phyloP scores from a whole-genome alignment of 2,329 filamentous ascomycete genomes.

The Rugonectria rugulosa region DNA sequence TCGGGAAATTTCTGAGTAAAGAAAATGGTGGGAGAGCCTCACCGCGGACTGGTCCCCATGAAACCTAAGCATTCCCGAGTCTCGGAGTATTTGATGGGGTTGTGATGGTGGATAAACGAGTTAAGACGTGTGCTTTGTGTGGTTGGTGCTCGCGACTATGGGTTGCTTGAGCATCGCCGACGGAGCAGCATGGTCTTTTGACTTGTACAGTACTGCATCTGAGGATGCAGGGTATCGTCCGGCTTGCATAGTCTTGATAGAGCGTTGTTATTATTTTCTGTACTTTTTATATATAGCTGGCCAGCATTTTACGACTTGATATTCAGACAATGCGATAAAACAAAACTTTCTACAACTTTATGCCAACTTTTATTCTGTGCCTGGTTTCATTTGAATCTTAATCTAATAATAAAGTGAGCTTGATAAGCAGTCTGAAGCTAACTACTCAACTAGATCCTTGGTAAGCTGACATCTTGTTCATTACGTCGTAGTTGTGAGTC shows the following conservation, averaged over 20 bases:
- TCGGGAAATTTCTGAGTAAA: conserved; percentile 37
- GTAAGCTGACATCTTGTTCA: neutral
- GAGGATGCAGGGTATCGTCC: conserved; percentile 18
- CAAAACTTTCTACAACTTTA: too few relatives aligned
- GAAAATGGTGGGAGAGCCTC: conserved; percentile 39
- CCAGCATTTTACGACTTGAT: conserved; percentile 6
- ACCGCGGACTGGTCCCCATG: conserved; percentile 51
- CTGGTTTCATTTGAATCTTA: too few relatives aligned
- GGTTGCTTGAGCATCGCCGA: conserved; percentile 37
- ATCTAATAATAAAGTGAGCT: too few relatives aligned
- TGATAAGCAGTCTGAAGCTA: too few relatives aligned
- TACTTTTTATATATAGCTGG: conserved; percentile 21
- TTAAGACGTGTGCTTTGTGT: neutral
- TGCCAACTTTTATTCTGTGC: too few relatives aligned
- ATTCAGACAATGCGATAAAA: too few relatives aligned
- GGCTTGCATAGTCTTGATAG: conserved; percentile 34
- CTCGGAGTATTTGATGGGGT: conserved; percentile 16
- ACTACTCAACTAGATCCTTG: too few relatives aligned
- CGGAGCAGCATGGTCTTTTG: neutral
- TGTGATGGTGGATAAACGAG: conserved; percentile 10
- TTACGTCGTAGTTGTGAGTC: too few relatives aligned
- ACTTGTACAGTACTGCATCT: conserved; percentile 4
- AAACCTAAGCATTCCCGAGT: conserved; percentile 32
- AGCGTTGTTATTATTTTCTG: conserved; percentile 26
- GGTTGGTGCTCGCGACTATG: conserved; percentile 36